Base-by-base conservation (phyloP, 2,329 filamentous ascomycete species). In the Epichloe glyceriae region DNA sequence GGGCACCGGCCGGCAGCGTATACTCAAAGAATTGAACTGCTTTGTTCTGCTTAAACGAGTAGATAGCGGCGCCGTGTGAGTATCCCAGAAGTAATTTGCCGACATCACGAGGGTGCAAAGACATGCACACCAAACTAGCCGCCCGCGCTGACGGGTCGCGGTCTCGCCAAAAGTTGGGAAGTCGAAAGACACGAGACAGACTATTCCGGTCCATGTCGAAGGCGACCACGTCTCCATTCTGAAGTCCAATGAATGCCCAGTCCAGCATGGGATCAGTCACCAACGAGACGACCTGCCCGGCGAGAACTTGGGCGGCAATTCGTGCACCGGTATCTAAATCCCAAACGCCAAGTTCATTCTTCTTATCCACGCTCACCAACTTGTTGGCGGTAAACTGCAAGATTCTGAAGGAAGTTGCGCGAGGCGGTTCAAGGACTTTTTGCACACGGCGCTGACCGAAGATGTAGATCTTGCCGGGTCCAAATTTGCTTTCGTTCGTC, bases 51-150 rank as follows among this genome's bases (percentile, higher is more conserved):
- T 98, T 97, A 74, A 98, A 94, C 3, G 88, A 94, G 68, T 94
- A 98, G 53, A 93, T 78, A 45, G 88, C 88, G 5, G 87, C 89
- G 14, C 93, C 93, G 57, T 91, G 81, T 0, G 80, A 80, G 65
- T 97, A 98, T n/a, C 85, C 90, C 52, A 98, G 86, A 52, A 98
- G 70, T 26, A 98, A 73, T 61, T 88, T 89, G 4, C 93, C 93
- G 56, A 97, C 87, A 63, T 98, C 93, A 59, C 89, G 79, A 2
- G 93, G 90, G 61, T 97, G 93, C 58, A 97, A 75, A 53, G 88
- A 80, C 61, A 98, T 72, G 15, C 84, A 85, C 17, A 96, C 78
- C 35, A 97, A 73, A 11, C 82, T 66, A 8, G 69, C 64, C 7
- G 69, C 68, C 46, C 82, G 76, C 10, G 83, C 79, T 50, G 78